phyloP scores from a whole-genome alignment of 345 rosid species.

The Gossypium longicalyx region DNA sequence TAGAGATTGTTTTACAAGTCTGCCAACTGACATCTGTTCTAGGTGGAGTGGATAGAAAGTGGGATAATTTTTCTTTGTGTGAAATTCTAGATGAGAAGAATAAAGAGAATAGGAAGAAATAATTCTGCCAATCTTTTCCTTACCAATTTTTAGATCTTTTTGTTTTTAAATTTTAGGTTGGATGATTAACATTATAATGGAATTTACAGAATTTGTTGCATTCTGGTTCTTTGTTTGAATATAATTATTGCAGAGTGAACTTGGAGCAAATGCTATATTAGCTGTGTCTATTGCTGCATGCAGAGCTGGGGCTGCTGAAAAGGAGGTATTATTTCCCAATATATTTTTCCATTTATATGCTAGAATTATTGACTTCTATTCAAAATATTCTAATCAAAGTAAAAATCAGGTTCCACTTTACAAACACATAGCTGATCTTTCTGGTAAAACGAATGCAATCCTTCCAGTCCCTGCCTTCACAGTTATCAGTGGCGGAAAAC shows the following conservation, averaged over 20 bases:
- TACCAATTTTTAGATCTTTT: not conserved
- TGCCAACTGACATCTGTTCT: not conserved
- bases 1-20: slow-evolving; percentile 7
- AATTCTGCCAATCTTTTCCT: not conserved
- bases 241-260: slow-evolving; percentile 54
- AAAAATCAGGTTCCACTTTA: slow-evolving; percentile 73
- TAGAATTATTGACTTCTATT: slow-evolving; percentile 1
- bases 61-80: not conserved
- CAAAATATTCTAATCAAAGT: slow-evolving; percentile 20
- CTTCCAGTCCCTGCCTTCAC: slow-evolving; percentile 96
- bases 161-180: not conserved
- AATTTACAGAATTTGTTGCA: not conserved
- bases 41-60: not conserved
- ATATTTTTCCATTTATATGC: not conserved
- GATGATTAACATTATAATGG: slow-evolving; percentile 33
- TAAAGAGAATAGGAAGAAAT: not conserved
- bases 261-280: slow-evolving; percentile 87
- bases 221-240: slow-evolving; percentile 16
- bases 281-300: slow-evolving; percentile 99
- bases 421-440: slow-evolving; percentile 85
- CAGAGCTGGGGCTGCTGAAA: slow-evolving; percentile 99
- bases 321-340: slow-evolving; percentile 47
- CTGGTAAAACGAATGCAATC: slow-evolving; percentile 55
- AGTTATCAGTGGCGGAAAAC: slow-evolving; percentile 86
- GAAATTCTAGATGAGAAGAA: not conserved